These are phyloP conservation scores for Chlorella ohadii DNA, from an alignment of 139 green algal genomes.

Conservation along the genomic window DNA sequence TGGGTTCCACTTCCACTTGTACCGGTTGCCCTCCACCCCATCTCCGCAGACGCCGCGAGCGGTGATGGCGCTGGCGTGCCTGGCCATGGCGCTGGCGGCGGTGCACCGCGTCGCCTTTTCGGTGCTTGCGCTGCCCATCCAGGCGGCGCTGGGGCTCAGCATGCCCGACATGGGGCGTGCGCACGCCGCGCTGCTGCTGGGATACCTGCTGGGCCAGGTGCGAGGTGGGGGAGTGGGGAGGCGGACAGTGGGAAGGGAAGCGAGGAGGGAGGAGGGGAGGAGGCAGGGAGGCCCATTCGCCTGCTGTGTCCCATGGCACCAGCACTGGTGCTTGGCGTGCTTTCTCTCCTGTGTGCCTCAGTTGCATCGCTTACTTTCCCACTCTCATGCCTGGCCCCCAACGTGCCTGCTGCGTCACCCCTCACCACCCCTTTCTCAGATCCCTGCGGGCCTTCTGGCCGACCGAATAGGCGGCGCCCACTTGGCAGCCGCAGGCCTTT, in stretches of 20 bases:
- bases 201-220: constrained; percentile 77
- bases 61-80: constrained; percentile 5
- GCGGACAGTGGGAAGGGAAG: too few relatives aligned
- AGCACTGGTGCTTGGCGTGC: too few relatives aligned
- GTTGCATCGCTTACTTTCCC: too few relatives aligned
- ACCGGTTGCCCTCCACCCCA: too few relatives aligned
- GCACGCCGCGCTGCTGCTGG: constrained; percentile 65
- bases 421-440: constrained; percentile 25
- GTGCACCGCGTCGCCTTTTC: constrained; percentile 47
- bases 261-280: too few relatives aligned
- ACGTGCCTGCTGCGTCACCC: background rate
- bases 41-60: background rate
- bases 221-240: background rate
- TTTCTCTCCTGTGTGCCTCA: too few relatives aligned
- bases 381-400: too few relatives aligned
- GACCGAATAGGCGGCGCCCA: constrained; percentile 45
- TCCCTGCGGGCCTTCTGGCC: constrained; percentile 49
- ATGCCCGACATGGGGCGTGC: constrained; percentile 58
- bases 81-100: constrained; percentile 46
- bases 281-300: background rate
- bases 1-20: too few relatives aligned
- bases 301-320: background rate
- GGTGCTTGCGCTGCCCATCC: constrained; percentile 38
- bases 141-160: constrained; percentile 43
- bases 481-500: constrained; percentile 61